A percentile compares a stretch with the other conserved stretches of the same genome.
phyloP scores from a whole-genome alignment of 176 grass and related monocot species.

The Phragmites australis region DNA sequence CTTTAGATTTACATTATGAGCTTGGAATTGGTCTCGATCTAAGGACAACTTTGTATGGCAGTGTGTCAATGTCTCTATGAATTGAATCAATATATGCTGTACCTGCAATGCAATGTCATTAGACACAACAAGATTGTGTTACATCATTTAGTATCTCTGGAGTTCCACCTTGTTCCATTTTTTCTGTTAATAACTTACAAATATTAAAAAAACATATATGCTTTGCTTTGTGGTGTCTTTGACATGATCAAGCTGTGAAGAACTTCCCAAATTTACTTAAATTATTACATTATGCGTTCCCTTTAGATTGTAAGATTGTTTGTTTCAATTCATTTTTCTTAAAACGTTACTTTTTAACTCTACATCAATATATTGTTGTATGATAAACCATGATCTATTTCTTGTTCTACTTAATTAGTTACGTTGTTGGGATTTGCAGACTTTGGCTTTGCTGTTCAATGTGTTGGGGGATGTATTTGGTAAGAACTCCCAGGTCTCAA shows the following conservation, averaged over 20 bases:
- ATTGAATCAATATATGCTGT: conserved; percentile 20
- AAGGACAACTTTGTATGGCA: background rate
- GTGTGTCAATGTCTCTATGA: background rate
- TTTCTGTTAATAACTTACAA: background rate
- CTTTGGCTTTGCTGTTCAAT: conserved; percentile 91
- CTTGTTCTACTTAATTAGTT: conserved; percentile 6
- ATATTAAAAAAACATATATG: background rate
- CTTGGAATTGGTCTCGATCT: too few relatives aligned
- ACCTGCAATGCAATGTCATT: conserved; percentile 24
- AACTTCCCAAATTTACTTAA: background rate
- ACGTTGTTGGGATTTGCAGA: conserved; percentile 52
- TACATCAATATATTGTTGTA: background rate
- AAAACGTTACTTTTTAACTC: background rate
- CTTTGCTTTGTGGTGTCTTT: conserved; percentile 1
- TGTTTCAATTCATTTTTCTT: background rate
- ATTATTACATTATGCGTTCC: background rate
- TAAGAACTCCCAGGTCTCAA: conserved; percentile 73
- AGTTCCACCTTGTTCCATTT: background rate
- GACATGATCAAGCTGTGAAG: background rate
- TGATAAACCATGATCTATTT: background rate
- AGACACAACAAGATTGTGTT: background rate
- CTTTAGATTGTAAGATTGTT: background rate
- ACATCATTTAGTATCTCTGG: background rate
- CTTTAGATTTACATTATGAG: too few relatives aligned
- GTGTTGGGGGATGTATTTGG: conserved; percentile 91